Conservation (phyloP, 2,329 filamentous ascomycete genomes). For the Immersiporthe knoxdaviesiana region DNA sequence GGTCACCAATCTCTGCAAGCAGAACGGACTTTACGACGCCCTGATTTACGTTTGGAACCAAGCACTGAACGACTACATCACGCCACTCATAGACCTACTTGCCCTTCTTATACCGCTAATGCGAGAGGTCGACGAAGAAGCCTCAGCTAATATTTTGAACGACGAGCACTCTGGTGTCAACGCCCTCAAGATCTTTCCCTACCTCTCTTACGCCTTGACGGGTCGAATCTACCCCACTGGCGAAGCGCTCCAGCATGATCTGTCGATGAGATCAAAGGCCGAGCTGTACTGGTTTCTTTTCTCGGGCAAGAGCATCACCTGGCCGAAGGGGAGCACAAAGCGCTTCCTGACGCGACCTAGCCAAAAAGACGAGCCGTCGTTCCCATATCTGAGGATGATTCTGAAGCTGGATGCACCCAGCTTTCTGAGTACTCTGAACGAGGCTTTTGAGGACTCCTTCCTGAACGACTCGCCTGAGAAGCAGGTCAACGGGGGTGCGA, state of each 20-base stretch:
- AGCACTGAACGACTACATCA: constrained; percentile 85
- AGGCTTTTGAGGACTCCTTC: constrained; percentile 94
- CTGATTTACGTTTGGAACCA: constrained; percentile 97
- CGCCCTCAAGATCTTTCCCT: constrained; percentile 91
- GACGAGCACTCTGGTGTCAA: constrained; percentile 68
- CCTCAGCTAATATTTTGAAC: constrained; percentile 58
- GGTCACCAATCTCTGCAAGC: constrained; percentile 86
- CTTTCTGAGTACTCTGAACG: constrained; percentile 93
- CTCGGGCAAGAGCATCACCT: constrained; percentile 75
- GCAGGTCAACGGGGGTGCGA: constrained; percentile 55
- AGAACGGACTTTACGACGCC: constrained; percentile 90
- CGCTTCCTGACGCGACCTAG: constrained; percentile 63
- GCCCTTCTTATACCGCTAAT: constrained; percentile 66
- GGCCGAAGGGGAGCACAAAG: constrained; percentile 69
- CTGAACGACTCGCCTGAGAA: constrained; percentile 78
- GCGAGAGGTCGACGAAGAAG: constrained; percentile 56
- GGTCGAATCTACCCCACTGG: constrained; percentile 91
- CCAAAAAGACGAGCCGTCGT: constrained; percentile 69
- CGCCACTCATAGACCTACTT: constrained; percentile 83
- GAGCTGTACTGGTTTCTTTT: constrained; percentile 94
- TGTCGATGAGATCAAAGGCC: constrained; percentile 77
- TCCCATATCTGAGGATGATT: constrained; percentile 82
- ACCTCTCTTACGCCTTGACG: constrained; percentile 88
- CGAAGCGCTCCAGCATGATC: constrained; percentile 70
- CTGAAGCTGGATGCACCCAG: constrained; percentile 88